These are phyloP conservation scores for Ophiocordyceps unilateralis DNA, from an alignment of 2,329 filamentous ascomycete genomes.

Conservation along the genomic window DNA sequence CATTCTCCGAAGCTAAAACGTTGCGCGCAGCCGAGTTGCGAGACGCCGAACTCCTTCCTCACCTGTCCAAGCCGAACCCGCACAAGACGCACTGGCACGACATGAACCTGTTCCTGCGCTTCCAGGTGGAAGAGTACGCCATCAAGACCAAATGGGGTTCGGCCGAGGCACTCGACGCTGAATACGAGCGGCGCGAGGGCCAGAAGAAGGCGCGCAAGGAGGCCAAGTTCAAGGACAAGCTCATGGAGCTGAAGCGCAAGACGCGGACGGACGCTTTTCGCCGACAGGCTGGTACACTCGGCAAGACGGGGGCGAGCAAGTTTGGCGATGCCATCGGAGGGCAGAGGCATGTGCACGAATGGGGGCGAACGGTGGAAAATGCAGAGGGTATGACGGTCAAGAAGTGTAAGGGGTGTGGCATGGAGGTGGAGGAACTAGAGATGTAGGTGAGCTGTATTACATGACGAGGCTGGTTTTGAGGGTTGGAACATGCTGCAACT, in stretches of 20 bases:
- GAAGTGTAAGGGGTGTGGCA: slow-evolving; percentile 58
- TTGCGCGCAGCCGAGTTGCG: slow-evolving; percentile 56
- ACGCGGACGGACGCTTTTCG: slow-evolving; percentile 84
- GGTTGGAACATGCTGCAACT: too few relatives aligned
- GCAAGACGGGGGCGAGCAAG: slow-evolving; percentile 30
- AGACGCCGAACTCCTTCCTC: slow-evolving; percentile 71
- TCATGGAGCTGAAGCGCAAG: slow-evolving; percentile 81
- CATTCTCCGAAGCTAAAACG: too few relatives aligned
- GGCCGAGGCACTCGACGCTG: slow-evolving; percentile 66
- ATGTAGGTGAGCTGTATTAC: too few relatives aligned
- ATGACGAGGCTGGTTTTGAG: too few relatives aligned
- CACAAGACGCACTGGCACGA: slow-evolving; percentile 95
- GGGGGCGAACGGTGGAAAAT: slow-evolving; percentile 53
- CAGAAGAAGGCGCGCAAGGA: slow-evolving; percentile 80
- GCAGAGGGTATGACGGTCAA: slow-evolving; percentile 63
- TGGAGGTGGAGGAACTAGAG: slow-evolving; percentile 64
- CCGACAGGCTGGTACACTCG: slow-evolving; percentile 44
- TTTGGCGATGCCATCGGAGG: slow-evolving; percentile 66
- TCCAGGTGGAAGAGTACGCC: slow-evolving; percentile 87
- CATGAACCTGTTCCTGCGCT: slow-evolving; percentile 95
- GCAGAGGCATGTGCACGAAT: slow-evolving; percentile 75
- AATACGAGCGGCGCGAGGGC: slow-evolving; percentile 63
- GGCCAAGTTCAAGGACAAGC: slow-evolving; percentile 76
- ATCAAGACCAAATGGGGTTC: slow-evolving; percentile 85
- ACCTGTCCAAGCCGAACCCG: slow-evolving; percentile 78